phyloP scores from a whole-genome alignment of 1,139 yeast genomes.

The Candida gigantensis region DNA sequence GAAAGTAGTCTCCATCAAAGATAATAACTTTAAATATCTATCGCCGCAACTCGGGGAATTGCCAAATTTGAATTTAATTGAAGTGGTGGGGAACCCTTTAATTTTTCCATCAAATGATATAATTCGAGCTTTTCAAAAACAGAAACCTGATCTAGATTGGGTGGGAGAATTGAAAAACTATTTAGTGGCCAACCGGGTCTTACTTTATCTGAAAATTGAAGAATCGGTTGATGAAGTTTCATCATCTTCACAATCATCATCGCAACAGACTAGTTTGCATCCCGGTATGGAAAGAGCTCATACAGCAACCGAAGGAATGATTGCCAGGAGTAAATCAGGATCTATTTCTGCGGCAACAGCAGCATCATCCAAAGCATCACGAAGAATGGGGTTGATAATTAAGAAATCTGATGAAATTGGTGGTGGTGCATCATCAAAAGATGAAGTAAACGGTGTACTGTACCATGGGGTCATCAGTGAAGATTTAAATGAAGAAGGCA shows the following conservation, averaged over 20 bases:
- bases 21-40: conserved; percentile 58
- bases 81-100: conserved; percentile 69
- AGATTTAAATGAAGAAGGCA: not conserved
- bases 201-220: conserved; percentile 24
- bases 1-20: conserved; percentile 62
- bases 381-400: conserved; percentile 69
- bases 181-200: conserved; percentile 30
- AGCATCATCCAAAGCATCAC: conserved; percentile 55
- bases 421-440: not conserved
- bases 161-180: conserved; percentile 51
- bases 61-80: conserved; percentile 58
- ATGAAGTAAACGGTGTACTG: not conserved
- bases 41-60: conserved; percentile 59
- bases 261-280: too few species aligned
- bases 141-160: conserved; percentile 53
- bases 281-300: conserved; percentile 52
- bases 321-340: conserved; percentile 2
- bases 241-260: conserved; percentile 22
- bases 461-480: not conserved
- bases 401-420: conserved; percentile 37
- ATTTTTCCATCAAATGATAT: conserved; percentile 48
- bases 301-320: conserved; percentile 32
- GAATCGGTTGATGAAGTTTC: conserved; percentile 16
- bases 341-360: conserved; percentile 30
- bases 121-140: conserved; percentile 36